Base-by-base conservation (phyloP, 164 flowering plant genomes). In the Liriodendron chinense region DNA sequence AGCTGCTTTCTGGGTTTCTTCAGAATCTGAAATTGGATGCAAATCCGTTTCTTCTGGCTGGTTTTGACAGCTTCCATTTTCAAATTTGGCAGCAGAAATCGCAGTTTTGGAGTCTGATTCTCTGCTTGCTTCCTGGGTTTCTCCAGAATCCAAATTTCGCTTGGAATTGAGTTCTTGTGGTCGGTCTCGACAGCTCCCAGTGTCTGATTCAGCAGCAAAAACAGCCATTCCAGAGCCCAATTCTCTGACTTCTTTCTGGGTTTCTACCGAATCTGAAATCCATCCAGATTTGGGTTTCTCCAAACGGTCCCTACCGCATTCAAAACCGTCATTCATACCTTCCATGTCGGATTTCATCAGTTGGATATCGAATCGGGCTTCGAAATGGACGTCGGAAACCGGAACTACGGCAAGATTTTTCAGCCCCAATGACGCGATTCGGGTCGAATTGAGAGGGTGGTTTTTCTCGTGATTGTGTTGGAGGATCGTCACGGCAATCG, bases 371-470 rank as follows among this genome's bases (percentile, higher is more conserved):
- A 91, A 87, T 74, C 72, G 81, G 65, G 96, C 90, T 25, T 83
- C 86, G 24, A 76, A 79, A 73, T 78, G 75, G 47, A 91, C 88
- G 80, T 94, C 98, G 10, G 83, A 83, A 74, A 91, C 92, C 16
- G 85, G 78, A 1, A 78, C 81, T 0, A 89, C 81, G 6, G 61
- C 61, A 13, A 94, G 71, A 80, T 94, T 91, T 78, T 83, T 86
- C 50, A 94, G 85, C 68, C 98, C 97, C 48, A 94, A 21, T 9
- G 72, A 79, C 2, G 89, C 96, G 70, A 94, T 91, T 74, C 92
- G 85, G 1, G 93, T 75, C 23, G 97, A 90, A 79, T 92, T 92
- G 25, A 91, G 88, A 9, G 93, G 92, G 66, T 94, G 97, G 10
- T 84, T 89, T 28, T 71, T 84, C 86, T 94, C 96, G 3, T 82